phyloP scores from a whole-genome alignment of 2,329 filamentous ascomycete genomes.

The Colletotrichum incanum region DNA sequence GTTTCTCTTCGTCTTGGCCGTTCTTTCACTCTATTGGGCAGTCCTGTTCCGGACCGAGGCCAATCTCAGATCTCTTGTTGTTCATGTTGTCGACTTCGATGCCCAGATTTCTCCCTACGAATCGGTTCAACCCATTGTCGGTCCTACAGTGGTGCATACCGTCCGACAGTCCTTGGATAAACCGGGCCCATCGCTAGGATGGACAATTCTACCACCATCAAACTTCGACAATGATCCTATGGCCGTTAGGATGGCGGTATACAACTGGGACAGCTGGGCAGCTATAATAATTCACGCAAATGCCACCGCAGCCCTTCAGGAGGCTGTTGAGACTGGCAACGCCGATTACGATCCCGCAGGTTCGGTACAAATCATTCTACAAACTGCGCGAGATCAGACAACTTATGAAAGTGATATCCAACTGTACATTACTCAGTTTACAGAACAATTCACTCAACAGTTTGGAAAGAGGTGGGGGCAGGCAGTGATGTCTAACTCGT shows the following conservation, averaged over 20 bases:
- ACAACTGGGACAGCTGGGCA: slow-evolving; percentile 72
- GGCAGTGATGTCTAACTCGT: slow-evolving; percentile 58
- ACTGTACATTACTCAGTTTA: slow-evolving; percentile 65
- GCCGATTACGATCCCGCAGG: slow-evolving; percentile 72
- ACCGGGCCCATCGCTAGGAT: slow-evolving; percentile 63
- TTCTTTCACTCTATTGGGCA: slow-evolving; percentile 75
- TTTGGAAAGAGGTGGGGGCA: slow-evolving; percentile 65
- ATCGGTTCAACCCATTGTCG: slow-evolving; percentile 67
- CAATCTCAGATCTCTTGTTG: slow-evolving; percentile 63
- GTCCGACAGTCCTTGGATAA: slow-evolving; percentile 60
- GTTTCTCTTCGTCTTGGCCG: slow-evolving; percentile 68
- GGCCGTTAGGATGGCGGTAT: slow-evolving; percentile 71
- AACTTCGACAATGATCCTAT: slow-evolving; percentile 71
- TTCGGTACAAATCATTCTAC: slow-evolving; percentile 70
- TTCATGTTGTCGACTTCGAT: slow-evolving; percentile 77
- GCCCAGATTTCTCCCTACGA: slow-evolving; percentile 67
- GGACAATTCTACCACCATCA: slow-evolving; percentile 61
- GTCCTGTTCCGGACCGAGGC: slow-evolving; percentile 66
- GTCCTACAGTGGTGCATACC: slow-evolving; percentile 65
- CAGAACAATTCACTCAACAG: slow-evolving; percentile 59
- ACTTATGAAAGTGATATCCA: slow-evolving; percentile 68
- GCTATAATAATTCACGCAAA: slow-evolving; percentile 76
- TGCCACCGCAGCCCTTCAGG: slow-evolving; percentile 70
- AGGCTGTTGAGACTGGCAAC: slow-evolving; percentile 69
- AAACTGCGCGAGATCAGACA: slow-evolving; percentile 70